phyloP scores from a whole-genome alignment of 2,329 filamentous ascomycete species.

The Alternaria brassicae region DNA sequence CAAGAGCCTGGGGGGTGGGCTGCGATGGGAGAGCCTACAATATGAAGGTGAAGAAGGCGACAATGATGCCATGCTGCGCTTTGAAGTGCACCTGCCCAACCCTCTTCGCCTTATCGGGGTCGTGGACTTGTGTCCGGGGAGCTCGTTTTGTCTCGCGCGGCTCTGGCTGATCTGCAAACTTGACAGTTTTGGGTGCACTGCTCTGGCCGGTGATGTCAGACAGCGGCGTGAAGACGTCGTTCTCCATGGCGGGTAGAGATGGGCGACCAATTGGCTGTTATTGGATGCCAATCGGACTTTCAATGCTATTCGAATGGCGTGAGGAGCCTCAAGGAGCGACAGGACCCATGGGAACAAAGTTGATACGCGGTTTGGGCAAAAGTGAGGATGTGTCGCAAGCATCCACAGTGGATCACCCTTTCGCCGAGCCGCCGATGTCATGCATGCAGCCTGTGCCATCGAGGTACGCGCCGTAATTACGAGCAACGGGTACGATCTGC shows the following conservation, averaged over 20 bases:
- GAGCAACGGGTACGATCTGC: not conserved
- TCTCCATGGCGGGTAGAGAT: conserved; percentile 41
- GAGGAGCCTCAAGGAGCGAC: conserved; percentile 26
- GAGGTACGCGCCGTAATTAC: conserved; percentile 17
- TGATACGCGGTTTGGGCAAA: conserved; percentile 16
- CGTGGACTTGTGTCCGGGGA: conserved; percentile 11
- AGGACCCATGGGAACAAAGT: conserved; percentile 26
- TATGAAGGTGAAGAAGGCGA: conserved; percentile 74
- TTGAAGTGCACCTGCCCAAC: conserved; percentile 60
- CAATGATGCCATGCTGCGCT: conserved; percentile 59
- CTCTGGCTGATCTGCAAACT: conserved; percentile 16
- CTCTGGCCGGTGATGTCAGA: conserved; percentile 48
- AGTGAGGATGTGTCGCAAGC: conserved; percentile 14
- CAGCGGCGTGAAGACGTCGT: conserved; percentile 47
- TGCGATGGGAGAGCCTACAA: conserved; percentile 52
- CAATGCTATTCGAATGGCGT: conserved; percentile 2
- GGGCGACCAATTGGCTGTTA: conserved; percentile 1
- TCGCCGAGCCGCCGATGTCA: conserved; percentile 31
- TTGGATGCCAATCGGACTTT: conserved; percentile 1
- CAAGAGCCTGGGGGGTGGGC: not conserved
- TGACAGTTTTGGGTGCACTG: conserved; percentile 39
- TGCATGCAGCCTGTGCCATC: conserved; percentile 26
- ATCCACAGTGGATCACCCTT: conserved; percentile 26
- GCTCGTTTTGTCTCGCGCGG: conserved; percentile 28
- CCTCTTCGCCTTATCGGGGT: conserved; percentile 47